Base-by-base conservation (phyloP, 371 early-diverging fungal genomes). In the Aphelidium insulamus region DNA sequence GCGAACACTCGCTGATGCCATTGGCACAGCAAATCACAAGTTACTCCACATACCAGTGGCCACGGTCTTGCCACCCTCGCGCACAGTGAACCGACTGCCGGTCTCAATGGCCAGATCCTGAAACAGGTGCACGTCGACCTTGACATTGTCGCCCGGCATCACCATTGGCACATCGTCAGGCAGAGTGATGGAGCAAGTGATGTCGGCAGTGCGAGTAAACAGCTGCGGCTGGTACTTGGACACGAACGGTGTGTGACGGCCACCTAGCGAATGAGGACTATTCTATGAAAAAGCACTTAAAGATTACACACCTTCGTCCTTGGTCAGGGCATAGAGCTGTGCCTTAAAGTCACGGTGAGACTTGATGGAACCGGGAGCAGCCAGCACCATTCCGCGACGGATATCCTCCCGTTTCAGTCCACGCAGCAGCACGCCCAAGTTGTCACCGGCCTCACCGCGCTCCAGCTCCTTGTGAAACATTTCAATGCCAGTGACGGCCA, bases 381-480 rank as follows among this genome's bases (percentile, higher is more conserved):
- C 78, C 30, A 95, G 49, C 28, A 95, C 88, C 52, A 79, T 80
- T 39, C 97, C 97, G 50, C 92, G 82, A 43, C 76, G 77, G 38
- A 95, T 64, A 45, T 84, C 75, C 49, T 95, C 97, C 50, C 92
- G 81, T 74, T 91, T 88, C 29, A 95, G 63, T 55, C 90, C 88
- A 60, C 94, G 86, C 42, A 95, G 66, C 40, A 92, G 67, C 25
- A 81, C 78, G 40, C 97, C 94, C 73, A 91, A 84, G 66, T 88
- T 87, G 60, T 95, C 94, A 59, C 97, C 94, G 44, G 97, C 91
- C 54, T 88, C 80, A 49, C 87, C 94, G 46, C 74, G 76, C 50
- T 90, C 91, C 38, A 95, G 76, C 58, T 82, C 78, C 67, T 95
- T 91, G 66, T 88, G 90, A 84, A 91, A 91, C 91, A 91, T 92